These are phyloP conservation scores for Pyracantha coccinea DNA, from an alignment of 331 rosid genomes.

Conservation along the genomic window DNA sequence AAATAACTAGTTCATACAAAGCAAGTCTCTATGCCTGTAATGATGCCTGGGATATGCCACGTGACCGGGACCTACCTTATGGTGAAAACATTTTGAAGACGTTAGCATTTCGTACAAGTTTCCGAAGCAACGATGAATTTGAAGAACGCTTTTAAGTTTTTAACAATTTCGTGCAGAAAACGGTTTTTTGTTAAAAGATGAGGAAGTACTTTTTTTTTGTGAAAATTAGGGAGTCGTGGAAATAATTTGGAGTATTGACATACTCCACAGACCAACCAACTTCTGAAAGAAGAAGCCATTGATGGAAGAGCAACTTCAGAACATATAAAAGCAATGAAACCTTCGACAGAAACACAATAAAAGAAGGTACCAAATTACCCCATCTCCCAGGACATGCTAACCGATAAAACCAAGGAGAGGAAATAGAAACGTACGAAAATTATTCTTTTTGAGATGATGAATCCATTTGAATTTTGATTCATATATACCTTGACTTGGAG, in stretches of 20 bases:
- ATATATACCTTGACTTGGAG: conserved; percentile 88
- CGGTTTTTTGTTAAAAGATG: not conserved
- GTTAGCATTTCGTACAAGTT: conserved; percentile 9
- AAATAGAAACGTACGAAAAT: not conserved
- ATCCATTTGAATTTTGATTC: not conserved
- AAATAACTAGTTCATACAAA: conserved; percentile 14
- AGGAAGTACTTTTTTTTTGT: not conserved
- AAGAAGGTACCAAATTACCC: too few relatives aligned
- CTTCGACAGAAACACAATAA: too few relatives aligned
- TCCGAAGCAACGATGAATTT: conserved; percentile 9
- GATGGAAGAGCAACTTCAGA: too few relatives aligned
- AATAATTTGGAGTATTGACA: too few relatives aligned
- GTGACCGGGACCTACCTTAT: conserved; percentile 20
- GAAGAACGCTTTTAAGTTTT: not conserved
- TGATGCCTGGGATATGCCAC: conserved; percentile 14
- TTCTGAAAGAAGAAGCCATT: too few relatives aligned
- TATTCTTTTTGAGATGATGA: not conserved
- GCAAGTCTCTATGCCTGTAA: conserved; percentile 9
- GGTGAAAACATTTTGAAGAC: conserved; percentile 1
- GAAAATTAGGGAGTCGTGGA: too few relatives aligned
- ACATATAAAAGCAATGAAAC: too few relatives aligned
- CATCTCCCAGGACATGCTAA: too few relatives aligned
- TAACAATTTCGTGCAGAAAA: not conserved
- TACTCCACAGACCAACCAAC: too few relatives aligned
- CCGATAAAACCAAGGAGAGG: too few relatives aligned